phyloP scores from a whole-genome alignment of 164 flowering plant genomes.

The Berberis thunbergii region DNA sequence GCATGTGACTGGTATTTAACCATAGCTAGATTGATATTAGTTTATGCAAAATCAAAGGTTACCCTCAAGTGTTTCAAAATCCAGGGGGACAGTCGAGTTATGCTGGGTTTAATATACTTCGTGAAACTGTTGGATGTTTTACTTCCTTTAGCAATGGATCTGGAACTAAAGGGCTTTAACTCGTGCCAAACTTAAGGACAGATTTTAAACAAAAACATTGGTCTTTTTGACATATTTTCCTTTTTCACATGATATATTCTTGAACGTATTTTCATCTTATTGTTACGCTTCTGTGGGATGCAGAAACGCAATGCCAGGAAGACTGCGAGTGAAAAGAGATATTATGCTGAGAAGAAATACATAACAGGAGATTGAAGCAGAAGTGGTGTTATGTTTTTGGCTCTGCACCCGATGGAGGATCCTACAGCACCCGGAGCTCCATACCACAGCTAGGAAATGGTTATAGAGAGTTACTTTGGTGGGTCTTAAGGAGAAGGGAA shows the following conservation, averaged over 20 bases:
- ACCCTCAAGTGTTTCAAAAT: too few relatives aligned
- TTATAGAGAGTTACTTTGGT: not conserved
- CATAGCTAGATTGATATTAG: too few relatives aligned
- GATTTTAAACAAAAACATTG: too few relatives aligned
- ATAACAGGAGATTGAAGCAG: conserved; percentile 36
- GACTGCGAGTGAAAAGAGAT: conserved; percentile 57
- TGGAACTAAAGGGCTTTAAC: not conserved
- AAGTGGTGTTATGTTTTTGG: not conserved
- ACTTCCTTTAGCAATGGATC: not conserved
- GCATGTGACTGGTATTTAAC: too few relatives aligned
- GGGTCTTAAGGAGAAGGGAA: too few relatives aligned
- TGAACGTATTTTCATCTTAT: not conserved
- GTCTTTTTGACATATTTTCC: too few relatives aligned
- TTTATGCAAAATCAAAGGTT: too few relatives aligned
- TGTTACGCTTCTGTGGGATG: conserved; percentile 4
- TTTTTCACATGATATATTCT: not conserved
- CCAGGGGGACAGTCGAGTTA: too few relatives aligned
- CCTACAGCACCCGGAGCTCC: not conserved
- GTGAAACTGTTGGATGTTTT: too few relatives aligned
- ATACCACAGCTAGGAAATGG: not conserved
- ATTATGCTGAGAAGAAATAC: conserved; percentile 58
- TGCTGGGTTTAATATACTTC: too few relatives aligned
- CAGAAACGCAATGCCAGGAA: conserved; percentile 79
- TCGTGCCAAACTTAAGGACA: too few relatives aligned
- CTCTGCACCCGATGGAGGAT: not conserved